phyloP scores from a whole-genome alignment of 1,139 yeast species.

The Pichia sp. region DNA sequence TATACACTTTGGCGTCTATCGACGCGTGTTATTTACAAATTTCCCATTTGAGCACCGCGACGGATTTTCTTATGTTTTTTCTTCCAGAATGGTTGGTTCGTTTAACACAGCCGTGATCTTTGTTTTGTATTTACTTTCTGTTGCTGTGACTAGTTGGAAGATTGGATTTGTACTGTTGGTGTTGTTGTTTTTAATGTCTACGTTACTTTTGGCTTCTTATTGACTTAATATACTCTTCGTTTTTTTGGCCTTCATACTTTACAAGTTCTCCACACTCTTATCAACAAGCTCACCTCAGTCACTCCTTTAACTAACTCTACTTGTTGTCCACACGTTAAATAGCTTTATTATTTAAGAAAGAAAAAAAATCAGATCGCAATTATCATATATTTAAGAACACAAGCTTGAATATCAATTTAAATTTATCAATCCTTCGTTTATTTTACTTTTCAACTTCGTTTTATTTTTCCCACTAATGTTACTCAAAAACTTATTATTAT shows the following conservation, averaged over 20 bases:
- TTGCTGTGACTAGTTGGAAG: no score
- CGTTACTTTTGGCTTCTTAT: background rate
- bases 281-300: constrained; percentile 25
- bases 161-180: background rate
- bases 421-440: no score
- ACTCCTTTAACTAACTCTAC: constrained; percentile 19
- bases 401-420: no score
- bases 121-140: no score
- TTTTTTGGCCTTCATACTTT: background rate
- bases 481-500: constrained; percentile 22
- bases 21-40: background rate
- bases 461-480: constrained; percentile 19
- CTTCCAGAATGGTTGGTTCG: no score
- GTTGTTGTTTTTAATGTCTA: background rate
- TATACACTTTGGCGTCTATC: no score
- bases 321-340: constrained; percentile 18
- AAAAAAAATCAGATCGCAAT: no score
- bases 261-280: background rate
- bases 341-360: no score
- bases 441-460: constrained; percentile 7
- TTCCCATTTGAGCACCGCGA: background rate
- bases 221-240: background rate
- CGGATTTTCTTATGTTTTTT: no score
- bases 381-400: no score
- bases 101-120: background rate